Base-by-base conservation (phyloP, 805 yeast species). In the Yarrowia porcina region DNA sequence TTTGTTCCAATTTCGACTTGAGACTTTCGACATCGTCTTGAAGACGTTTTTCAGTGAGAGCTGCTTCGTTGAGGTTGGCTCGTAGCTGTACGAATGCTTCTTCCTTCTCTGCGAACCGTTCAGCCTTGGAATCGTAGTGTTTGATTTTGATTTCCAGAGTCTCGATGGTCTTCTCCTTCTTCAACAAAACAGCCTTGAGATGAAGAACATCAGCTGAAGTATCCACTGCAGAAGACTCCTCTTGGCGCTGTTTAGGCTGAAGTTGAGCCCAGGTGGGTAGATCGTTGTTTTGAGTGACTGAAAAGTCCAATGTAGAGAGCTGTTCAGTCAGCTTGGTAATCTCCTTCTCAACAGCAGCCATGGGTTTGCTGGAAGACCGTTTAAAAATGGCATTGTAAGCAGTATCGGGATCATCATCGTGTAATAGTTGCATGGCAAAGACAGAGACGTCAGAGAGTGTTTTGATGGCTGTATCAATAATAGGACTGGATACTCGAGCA, bases 121-220 rank as follows among this genome's bases (percentile, higher is more conserved):
- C 61, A 3, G 38, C 49, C 30, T 56, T 56, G 17, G 49, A 39
- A 10, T 56, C 61, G n/a, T 28, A 41, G 30, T 56, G 61, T n/a
- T 32, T 44, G 13, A 56, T 39, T 28, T 56, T 56, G 28, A 56
- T 39, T n/a, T 56, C 49, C 20, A 56, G 39, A 6, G 61, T 56
- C 38, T 56, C 61, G 23, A 56, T 56, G 11, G 49, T 30, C 49
- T 56, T 39, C 30, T 56, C 49, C 10, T 56, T 52, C 35, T 52
- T 52, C 33, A 35, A 25, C 7, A 52, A 44, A 6, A 52, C 44
- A 1, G 59, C 59, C 44, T 52, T 52, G 32, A 52, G 59, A 20
- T 36, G 59, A 5, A 52, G 25, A 4, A 52, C 33, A 10, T 52
- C 59, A 1, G 59, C 59, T 5, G 44, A 35, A 2, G 59, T 35